Base-by-base conservation (phyloP, 2,329 filamentous ascomycete genomes). In the Cryoendolithus antarcticus region DNA sequence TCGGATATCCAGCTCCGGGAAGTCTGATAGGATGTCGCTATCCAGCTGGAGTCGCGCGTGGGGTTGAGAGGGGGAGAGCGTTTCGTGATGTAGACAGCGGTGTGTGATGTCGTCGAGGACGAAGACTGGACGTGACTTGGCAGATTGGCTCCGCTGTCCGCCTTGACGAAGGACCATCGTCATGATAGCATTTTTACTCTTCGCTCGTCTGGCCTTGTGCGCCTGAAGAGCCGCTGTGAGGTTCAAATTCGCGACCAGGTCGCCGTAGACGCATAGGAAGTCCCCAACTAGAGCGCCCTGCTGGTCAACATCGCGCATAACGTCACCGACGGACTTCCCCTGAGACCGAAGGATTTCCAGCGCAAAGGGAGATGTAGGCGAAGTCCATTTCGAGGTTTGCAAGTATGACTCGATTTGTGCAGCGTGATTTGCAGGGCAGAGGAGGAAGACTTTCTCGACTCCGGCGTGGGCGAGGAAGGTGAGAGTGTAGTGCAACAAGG, bases 131-230 rank as follows among this genome's bases (percentile, higher is more conserved):
- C 78, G 81, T 47, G 83, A 74, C 21, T 76, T 78, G 41, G 81
- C 77, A 1, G 77, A 71, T 60, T 89, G 89, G 21, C 85, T 86
- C 39, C 84, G 71, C 62, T 94, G 86, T 34, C 84, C 85, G 6
- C 80, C 83, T 57, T 88, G 81, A 34, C 86, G 75, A 43, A 96
- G 65, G 9, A 98, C 75, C 72, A 95, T 82, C 3, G 91, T 98
- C 91, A 98, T 96, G 62, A 95, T 94, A 30, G 89, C 86, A 58
- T 93, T 89, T 54, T 91, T 89, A 64, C 93, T 86, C 39, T 79
- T 77, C 55, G 80, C 75, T 43, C 86, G 77, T 43, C 91, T 80
- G 40, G 80, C 80, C 44, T 84, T 77, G 60, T 98, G 91, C 38
- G 77, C 78, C 3, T 78, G 75, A 37, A 98, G 65, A 6, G 83